Evolutionary conservation across 164 flowering plant genomes (phyloP).

Genomic region (Pachysandra terminalis): DNA sequence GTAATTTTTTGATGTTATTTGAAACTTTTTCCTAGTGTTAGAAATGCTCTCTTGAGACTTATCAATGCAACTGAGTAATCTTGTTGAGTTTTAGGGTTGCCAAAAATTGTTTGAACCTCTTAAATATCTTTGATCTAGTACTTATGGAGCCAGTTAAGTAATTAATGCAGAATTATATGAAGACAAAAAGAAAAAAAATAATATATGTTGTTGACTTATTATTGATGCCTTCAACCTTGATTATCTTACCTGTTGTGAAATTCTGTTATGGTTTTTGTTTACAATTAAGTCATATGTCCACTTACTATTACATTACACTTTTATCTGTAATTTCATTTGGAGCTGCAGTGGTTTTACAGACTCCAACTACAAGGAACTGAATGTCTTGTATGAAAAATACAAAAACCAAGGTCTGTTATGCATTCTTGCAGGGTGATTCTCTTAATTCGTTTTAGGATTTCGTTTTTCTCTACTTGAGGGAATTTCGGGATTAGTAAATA

Average conservation of each 20-base stretch:
- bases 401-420: conserved; percentile 63
- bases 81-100: background rate
- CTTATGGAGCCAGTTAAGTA: background rate
- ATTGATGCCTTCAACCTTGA: too few relatives aligned
- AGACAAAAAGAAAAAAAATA: background rate
- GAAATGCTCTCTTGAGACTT: background rate
- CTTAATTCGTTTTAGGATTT: background rate
- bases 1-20: too few relatives aligned
- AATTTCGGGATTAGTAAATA: background rate
- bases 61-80: background rate
- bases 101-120: background rate
- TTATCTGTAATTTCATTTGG: background rate
- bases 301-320: background rate
- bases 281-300: too few relatives aligned
- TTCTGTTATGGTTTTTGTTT: too few relatives aligned
- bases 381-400: conserved; percentile 69
- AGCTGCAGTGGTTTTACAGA: conserved; percentile 72
- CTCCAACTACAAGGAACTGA: conserved; percentile 85
- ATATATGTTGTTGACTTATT: too few relatives aligned
- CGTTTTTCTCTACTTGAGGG: background rate
- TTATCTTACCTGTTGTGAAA: too few relatives aligned
- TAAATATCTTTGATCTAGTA: background rate
- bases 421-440: background rate
- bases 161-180: too few relatives aligned
- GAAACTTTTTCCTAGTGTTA: background rate